phyloP scores from a whole-genome alignment of 129 eudicot genomes.

The Chrysanthemum seticuspe region DNA sequence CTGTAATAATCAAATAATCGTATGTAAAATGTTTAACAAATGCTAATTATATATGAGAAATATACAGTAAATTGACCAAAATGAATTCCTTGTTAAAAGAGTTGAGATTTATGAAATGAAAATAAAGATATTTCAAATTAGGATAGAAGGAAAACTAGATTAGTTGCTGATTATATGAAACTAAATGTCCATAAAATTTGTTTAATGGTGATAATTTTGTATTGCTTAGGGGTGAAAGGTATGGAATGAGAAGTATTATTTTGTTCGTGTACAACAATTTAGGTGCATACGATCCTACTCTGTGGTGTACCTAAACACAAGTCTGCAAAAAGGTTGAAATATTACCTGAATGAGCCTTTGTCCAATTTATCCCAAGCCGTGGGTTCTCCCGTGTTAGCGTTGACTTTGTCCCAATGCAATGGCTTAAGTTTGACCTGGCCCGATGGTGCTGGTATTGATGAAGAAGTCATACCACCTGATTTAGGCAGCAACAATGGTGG shows the following conservation, averaged over 20 bases:
- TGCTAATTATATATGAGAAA: no score
- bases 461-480: conserved; percentile 35
- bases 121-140: no score
- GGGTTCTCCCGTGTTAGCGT: conserved; percentile 63
- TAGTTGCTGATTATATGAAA: no score
- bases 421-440: conserved; percentile 80
- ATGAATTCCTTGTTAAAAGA: no score
- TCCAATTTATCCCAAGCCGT: conserved; percentile 83
- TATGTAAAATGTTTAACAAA: no score
- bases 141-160: no score
- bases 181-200: no score
- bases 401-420: conserved; percentile 95
- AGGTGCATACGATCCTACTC: neutral
- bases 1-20: no score
- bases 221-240: neutral
- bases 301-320: neutral
- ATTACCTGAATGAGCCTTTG: conserved; percentile 81
- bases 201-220: no score
- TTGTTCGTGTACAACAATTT: conserved; percentile 3
- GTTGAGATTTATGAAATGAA: no score
- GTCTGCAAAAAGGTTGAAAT: neutral
- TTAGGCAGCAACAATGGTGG: conserved; percentile 52
- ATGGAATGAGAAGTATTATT: neutral
- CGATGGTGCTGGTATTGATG: conserved; percentile 49
- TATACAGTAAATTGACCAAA: no score